These are phyloP conservation scores for Sporothrix inflata DNA, from an alignment of 2,329 filamentous ascomycete species.

Conservation along the genomic window DNA sequence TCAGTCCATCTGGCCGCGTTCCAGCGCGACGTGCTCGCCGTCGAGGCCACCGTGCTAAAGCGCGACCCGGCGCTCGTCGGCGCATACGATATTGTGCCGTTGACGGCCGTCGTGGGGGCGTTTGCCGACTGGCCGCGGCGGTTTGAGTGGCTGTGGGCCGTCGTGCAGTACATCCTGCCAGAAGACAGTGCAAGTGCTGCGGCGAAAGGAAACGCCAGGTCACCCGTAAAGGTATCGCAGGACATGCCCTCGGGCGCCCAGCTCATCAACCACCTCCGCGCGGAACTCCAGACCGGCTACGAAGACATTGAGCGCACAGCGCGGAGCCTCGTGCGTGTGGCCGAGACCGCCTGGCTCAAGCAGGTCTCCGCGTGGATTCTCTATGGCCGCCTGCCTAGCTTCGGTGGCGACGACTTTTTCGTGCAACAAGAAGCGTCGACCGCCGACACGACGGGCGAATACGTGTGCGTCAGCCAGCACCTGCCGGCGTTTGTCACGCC, in stretches of 20 bases:
- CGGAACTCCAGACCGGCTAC: conserved; percentile 84
- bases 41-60: conserved; percentile 76
- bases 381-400: conserved; percentile 79
- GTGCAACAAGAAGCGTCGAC: conserved; percentile 57
- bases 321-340: conserved; percentile 70
- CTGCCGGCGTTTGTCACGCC: conserved; percentile 79
- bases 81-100: conserved; percentile 88
- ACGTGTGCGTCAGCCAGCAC: conserved; percentile 60
- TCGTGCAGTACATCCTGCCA: conserved; percentile 68
- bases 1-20: conserved; percentile 78
- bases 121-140: conserved; percentile 85
- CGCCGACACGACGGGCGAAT: conserved; percentile 51
- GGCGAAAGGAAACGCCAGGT: conserved; percentile 34
- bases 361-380: conserved; percentile 89
- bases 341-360: conserved; percentile 89
- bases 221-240: not conserved
- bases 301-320: conserved; percentile 80
- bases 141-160: conserved; percentile 82
- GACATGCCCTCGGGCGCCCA: conserved; percentile 65
- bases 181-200: conserved; percentile 29
- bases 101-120: conserved; percentile 80
- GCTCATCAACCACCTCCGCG: conserved; percentile 76
- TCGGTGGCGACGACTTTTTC: conserved; percentile 86
- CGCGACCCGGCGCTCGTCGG: conserved; percentile 81
- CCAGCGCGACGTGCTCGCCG: conserved; percentile 79